A percentile compares a stretch with the other conserved stretches of the same genome.
These are phyloP conservation scores for Trapa incisa DNA, from an alignment of 345 rosid species.

Conservation along the genomic window DNA sequence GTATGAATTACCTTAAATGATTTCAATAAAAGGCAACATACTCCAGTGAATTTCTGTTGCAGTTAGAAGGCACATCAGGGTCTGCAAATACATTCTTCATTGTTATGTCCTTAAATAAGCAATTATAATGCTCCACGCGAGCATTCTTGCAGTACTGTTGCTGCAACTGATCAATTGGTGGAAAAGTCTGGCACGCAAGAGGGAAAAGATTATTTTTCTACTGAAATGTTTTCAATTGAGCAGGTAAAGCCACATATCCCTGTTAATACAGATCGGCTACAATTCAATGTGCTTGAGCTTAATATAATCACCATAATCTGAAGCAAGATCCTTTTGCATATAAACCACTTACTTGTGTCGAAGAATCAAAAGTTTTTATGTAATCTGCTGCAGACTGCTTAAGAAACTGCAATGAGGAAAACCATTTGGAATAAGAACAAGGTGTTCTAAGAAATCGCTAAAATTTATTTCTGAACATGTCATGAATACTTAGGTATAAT, in stretches of 20 bases:
- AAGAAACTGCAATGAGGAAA: conserved; percentile 50
- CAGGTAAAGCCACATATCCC: background rate
- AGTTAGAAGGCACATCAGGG: conserved; percentile 70
- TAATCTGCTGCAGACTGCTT: conserved; percentile 60
- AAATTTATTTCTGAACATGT: background rate
- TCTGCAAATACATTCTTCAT: conserved; percentile 58
- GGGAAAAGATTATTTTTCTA: conserved; percentile 6
- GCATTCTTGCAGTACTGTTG: conserved; percentile 45
- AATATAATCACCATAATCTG: background rate
- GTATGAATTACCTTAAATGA: background rate
- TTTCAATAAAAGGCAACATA: conserved; percentile 25
- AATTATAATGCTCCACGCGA: conserved; percentile 32
- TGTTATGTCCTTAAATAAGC: conserved; percentile 24
- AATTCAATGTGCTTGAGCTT: background rate
- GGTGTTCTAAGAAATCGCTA: background rate
- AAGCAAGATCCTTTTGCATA: background rate
- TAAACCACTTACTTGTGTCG: conserved; percentile 50
- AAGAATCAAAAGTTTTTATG: conserved; percentile 61
- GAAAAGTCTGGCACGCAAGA: conserved; percentile 40
- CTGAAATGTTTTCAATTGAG: background rate
- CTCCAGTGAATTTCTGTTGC: conserved; percentile 68
- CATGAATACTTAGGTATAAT: background rate
- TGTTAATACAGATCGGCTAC: background rate
- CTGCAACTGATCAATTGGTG: conserved; percentile 57
- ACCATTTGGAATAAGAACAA: conserved; percentile 8